Base-by-base conservation (phyloP, 257 asterid species). In the Plectranthus barbatus region DNA sequence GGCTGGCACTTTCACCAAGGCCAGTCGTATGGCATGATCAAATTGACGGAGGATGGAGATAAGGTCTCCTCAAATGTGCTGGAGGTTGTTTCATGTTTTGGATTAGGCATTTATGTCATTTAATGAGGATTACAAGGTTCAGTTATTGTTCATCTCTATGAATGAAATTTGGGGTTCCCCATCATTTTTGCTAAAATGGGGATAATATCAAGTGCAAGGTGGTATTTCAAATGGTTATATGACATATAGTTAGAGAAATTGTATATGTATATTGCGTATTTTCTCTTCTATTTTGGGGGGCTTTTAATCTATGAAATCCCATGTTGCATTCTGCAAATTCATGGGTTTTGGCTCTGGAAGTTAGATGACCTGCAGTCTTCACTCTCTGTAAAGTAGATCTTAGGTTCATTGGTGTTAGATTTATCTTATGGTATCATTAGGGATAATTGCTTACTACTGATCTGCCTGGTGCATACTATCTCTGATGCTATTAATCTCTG, bases 121-220 rank as follows among this genome's bases (percentile, higher is more conserved):
- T 46, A 68, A 71, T n/a, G 73, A 71, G 76, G 77, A 74, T 62
- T 69, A 72, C 68, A 67, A 48, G 70, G 64, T 62, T 79, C 62
- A 51, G 67, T 48, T 75, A 78, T 75, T 85, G 83, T 77, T 73
- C 71, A 68, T 65, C 52, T 70, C 76, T 45, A 53, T 65, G 74
- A 71, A 64, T 68, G 70, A 66, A 64, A 69, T 46, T 57, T 65
- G 72, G 79, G 76, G 65, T 72, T 62, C 76, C 85, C 80, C 77
- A 2, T 67, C 83, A 73, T 73, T 81, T 84, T 84, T 75, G 58
- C 75, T 56, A 45, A 51, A 61, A 73, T 70, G 55, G 73, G 82
- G 82, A 47, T 52, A 58, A 55, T 46, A 21, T 50, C 11, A 34
- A 53, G 59, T 56, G 62, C 51, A 4, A 31, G 51, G 50, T 26